Percentiles rank a stretch among this genome's conserved stretches.
phyloP scores from a whole-genome alignment of 139 green algal species.

The Chlamydomonas asymmetrica region DNA sequence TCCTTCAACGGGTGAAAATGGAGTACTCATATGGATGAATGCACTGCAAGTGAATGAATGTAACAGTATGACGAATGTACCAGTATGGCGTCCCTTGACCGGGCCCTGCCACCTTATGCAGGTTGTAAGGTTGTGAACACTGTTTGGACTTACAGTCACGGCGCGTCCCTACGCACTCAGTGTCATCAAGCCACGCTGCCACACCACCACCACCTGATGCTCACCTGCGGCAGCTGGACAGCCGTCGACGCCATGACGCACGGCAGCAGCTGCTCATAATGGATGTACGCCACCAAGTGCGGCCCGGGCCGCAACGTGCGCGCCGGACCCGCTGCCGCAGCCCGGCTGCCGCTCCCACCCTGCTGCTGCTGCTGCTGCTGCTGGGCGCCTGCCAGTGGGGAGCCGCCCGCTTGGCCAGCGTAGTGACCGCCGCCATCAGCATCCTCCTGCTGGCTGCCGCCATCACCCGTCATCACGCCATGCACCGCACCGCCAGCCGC shows the following conservation, averaged over 20 bases:
- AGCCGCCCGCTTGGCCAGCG: neutral
- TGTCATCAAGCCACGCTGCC: neutral
- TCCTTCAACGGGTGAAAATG: too few relatives aligned
- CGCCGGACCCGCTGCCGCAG: neutral
- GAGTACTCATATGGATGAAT: too few relatives aligned
- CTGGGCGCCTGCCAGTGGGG: neutral
- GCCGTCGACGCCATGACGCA: conserved; percentile 4
- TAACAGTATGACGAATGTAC: too few relatives aligned
- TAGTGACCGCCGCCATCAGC: neutral
- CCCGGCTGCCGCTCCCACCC: neutral
- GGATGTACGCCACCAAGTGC: conserved; percentile 24
- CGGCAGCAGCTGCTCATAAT: conserved; percentile 20
- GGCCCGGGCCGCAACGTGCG: neutral
- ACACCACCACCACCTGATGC: neutral
- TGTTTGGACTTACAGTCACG: neutral
- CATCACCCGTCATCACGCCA: neutral
- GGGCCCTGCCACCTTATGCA: neutral
- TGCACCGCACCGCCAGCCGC: neutral
- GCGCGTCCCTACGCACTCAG: neutral
- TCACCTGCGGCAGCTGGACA: neutral
- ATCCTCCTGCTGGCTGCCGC: neutral
- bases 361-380: neutral
- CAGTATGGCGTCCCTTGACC: too few relatives aligned
- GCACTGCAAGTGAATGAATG: too few relatives aligned
- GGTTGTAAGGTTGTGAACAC: neutral